Percentiles rank a stretch among this genome's conserved stretches.
phyloP scores from a whole-genome alignment of 306 rosid genomes.

The Luffa aegyptiaca region DNA sequence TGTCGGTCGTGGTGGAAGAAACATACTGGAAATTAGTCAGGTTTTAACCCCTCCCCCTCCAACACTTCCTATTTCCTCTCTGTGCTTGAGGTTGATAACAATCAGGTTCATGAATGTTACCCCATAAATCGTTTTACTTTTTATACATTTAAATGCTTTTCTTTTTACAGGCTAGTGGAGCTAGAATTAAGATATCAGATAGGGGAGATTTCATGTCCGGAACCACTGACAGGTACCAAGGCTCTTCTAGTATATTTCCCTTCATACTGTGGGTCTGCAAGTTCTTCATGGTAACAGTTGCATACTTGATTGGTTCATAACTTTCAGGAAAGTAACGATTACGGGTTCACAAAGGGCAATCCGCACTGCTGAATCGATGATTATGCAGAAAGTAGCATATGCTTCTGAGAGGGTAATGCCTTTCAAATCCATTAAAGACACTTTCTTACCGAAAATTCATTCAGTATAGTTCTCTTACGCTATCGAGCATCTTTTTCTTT shows the following conservation, averaged over 20 bases:
- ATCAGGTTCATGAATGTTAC: background rate
- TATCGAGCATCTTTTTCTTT: constrained; percentile 18
- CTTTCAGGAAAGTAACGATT: constrained; percentile 89
- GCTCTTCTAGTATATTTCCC: background rate
- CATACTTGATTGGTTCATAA: constrained; percentile 3
- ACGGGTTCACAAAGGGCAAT: constrained; percentile 95
- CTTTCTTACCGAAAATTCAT: constrained; percentile 22
- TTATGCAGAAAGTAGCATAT: constrained; percentile 85
- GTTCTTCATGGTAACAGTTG: background rate
- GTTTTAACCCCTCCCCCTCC: constrained; percentile 22
- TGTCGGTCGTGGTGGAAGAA: constrained; percentile 99
- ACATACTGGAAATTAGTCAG: constrained; percentile 88
- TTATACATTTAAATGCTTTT: background rate
- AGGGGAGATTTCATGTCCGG: constrained; percentile 96
- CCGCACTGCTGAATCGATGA: constrained; percentile 76
- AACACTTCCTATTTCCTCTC: background rate
- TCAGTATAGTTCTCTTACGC: constrained; percentile 25
- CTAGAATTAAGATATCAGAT: constrained; percentile 97
- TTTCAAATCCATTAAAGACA: constrained; percentile 13
- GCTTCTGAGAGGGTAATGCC: constrained; percentile 63
- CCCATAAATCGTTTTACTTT: background rate
- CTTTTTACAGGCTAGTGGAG: constrained; percentile 71
- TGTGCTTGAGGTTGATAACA: background rate
- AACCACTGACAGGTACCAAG: constrained; percentile 75
- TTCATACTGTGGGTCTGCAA: background rate